Base-by-base conservation (phyloP, 1,139 yeast species). In the Blastobotrys aristatus region DNA sequence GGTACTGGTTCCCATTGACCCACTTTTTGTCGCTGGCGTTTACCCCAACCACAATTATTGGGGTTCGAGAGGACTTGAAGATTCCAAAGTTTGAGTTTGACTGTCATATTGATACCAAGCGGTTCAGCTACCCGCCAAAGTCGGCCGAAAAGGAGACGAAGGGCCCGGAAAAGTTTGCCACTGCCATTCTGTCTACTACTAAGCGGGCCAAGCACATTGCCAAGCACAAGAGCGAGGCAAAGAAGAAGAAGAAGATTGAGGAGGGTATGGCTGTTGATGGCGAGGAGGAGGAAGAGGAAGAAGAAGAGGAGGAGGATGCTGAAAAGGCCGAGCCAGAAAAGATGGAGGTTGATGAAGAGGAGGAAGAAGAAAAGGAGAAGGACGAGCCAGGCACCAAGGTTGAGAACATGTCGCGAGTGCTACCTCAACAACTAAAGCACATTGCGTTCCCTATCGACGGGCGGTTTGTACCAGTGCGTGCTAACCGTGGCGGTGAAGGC, bases 1-100 rank as follows among this genome's bases (percentile, higher is more conserved):
- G 99, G 99, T 89, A 89, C 70, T 92, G 98, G 98, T 94, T 84
- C 80, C 98, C 99, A 54, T 75, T 90, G 52, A 82, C 97, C 1
- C 97, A 92, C 70, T 94, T 92, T 71, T 72, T 92, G 60, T 84
- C 95, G 17, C 77, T 94, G 58, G 87, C 97, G 27, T 90, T 90
- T 67, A 79, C 95, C 5, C 97, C 98, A 46, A 94, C 98, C 2
- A 80, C 95, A 5, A 77, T 92, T 26, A 82, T 88, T 59, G 97
- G 96, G 55, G 87, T 92, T 10, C 82, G 83, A 53, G 84, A 79
- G 53, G 96, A 90, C 67, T 76, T 92, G 66, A 83, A 83, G 66
- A 84, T 88, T 50, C 98, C 98, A 41, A 78, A 85, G 63, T 83
- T 92, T 61, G 81, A 82, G 46, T 73, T 92, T 53, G 79, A 82